phyloP scores from a whole-genome alignment of 2,329 filamentous ascomycete species.

The Onygenales sp. region DNA sequence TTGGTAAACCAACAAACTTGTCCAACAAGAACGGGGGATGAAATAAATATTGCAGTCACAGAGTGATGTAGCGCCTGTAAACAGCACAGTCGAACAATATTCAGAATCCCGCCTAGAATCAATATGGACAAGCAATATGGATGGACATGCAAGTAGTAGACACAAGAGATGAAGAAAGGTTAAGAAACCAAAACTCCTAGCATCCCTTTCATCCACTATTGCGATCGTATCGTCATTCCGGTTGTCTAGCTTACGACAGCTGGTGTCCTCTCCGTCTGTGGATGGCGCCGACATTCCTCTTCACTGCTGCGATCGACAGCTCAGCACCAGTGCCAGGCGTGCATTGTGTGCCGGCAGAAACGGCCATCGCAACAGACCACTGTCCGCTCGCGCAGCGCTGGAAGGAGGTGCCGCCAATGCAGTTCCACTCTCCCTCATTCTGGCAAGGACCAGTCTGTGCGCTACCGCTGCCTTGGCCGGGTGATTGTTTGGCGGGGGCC shows the following conservation, averaged over 20 bases:
- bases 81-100: too few relatives aligned
- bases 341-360: slow-evolving; percentile 49
- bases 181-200: neutral
- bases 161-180: too few relatives aligned
- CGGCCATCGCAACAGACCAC: slow-evolving; percentile 42
- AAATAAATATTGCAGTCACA: too few relatives aligned
- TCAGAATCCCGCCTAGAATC: too few relatives aligned
- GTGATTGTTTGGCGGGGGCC: slow-evolving; percentile 4
- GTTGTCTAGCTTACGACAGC: neutral
- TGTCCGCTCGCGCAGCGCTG: slow-evolving; percentile 53
- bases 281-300: slow-evolving; percentile 18
- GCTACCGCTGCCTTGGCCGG: slow-evolving; percentile 4
- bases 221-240: neutral
- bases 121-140: too few relatives aligned
- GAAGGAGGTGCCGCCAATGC: slow-evolving; percentile 46
- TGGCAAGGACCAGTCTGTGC: slow-evolving; percentile 28
- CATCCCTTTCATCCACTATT: neutral
- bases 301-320: slow-evolving; percentile 18
- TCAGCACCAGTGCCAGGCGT: slow-evolving; percentile 24
- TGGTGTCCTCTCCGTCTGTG: slow-evolving; percentile 20
- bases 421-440: slow-evolving; percentile 51
- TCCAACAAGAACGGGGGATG: too few relatives aligned
- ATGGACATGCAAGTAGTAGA: too few relatives aligned
- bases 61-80: too few relatives aligned
- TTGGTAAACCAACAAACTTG: too few relatives aligned